Evolutionary conservation across 2,329 filamentous ascomycete genomes (phyloP).

Genomic region (Rugonectria rugulosa): DNA sequence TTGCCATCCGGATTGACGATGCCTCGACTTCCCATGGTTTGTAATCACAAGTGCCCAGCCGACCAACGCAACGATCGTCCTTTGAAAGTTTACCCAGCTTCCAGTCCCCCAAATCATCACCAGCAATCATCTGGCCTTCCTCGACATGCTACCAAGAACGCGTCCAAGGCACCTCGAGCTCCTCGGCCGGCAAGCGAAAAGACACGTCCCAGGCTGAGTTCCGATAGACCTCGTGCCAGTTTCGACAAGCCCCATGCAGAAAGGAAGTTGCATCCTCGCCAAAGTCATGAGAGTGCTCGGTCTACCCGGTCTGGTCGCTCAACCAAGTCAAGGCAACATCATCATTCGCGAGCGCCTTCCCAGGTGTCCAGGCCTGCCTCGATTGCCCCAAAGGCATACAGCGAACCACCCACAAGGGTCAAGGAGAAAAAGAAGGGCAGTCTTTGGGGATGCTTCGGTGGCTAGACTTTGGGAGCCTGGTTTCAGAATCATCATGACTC

Average conservation of each 20-base stretch:
- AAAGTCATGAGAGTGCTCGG: conserved; percentile 14
- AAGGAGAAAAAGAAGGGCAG: not conserved
- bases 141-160: not conserved
- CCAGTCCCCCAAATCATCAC: not conserved
- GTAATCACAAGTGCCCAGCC: not conserved
- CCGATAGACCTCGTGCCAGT: not conserved
- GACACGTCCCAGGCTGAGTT: not conserved
- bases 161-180: not conserved
- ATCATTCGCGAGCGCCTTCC: not conserved
- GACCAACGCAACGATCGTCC: not conserved
- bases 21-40: not conserved
- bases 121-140: not conserved
- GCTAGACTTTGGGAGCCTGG: not conserved
- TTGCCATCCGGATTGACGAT: conserved; percentile 9
- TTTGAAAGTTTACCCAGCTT: no score
- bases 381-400: not conserved
- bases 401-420: not conserved
- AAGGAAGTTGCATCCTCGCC: not conserved
- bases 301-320: conserved; percentile 2
- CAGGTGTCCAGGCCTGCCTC: not conserved
- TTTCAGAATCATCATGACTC: not conserved
- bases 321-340: no score
- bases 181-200: not conserved
- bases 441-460: conserved; percentile 11
- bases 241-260: not conserved